Conservation (phyloP, 441 rosid species). For the Erodium trifolium region DNA sequence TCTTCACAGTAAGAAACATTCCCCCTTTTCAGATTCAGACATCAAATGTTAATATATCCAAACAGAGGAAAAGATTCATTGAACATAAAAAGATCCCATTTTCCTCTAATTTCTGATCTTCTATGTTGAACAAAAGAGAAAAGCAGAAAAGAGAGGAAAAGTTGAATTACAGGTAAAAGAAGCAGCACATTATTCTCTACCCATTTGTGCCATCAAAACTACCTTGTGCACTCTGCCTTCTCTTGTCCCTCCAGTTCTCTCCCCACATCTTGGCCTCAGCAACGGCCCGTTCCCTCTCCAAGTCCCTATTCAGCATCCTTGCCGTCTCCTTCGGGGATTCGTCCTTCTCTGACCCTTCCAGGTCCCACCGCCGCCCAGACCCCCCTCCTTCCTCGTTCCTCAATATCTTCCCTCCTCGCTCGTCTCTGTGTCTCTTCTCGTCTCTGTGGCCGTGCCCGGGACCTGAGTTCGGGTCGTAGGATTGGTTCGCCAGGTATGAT, state of each 20-base stretch:
- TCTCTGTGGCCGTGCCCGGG: slow-evolving; percentile 23
- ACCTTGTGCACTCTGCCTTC: slow-evolving; percentile 66
- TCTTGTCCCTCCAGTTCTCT: slow-evolving; percentile 81
- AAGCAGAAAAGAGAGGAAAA: neutral
- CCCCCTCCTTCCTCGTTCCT: slow-evolving; percentile 52
- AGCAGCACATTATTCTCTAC: slow-evolving; percentile 15
- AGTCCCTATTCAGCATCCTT: slow-evolving; percentile 55
- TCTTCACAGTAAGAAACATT: no score
- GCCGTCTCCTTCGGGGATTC: slow-evolving; percentile 74
- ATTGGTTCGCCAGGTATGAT: slow-evolving; percentile 80
- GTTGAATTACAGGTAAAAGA: no score
- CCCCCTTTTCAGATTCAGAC: no score
- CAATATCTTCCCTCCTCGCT: slow-evolving; percentile 30
- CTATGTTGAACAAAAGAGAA: neutral
- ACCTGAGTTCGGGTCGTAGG: slow-evolving; percentile 45
- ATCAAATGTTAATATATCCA: no score
- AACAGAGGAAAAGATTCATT: no score
- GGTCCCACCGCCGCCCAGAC: slow-evolving; percentile 58
- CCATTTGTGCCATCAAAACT: slow-evolving; percentile 60
- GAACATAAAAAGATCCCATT: no score
- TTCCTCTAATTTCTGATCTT: neutral
- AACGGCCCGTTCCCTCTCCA: slow-evolving; percentile 80
- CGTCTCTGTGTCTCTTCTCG: no score
- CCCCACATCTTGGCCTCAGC: slow-evolving; percentile 99
- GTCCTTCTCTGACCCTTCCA: slow-evolving; percentile 76